Percentiles rank a stretch among this genome's conserved stretches.
Conservation (phyloP, 371 early-diverging fungal genomes). For the Conidiobolus incongruus region DNA sequence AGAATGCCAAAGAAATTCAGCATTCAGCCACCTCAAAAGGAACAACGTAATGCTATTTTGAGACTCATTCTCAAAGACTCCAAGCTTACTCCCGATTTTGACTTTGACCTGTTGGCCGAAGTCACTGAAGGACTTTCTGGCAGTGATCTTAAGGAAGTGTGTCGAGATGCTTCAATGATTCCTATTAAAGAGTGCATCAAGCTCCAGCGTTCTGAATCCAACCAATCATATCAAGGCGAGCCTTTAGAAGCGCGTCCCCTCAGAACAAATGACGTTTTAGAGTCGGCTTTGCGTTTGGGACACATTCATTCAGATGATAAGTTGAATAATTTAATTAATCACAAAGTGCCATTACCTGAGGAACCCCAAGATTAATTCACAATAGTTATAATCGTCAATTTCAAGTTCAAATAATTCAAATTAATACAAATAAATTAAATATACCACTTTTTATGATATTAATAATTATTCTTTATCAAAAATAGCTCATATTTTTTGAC, state of each 20-base stretch:
- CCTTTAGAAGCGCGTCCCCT: background rate
- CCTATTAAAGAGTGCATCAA: conserved; percentile 77
- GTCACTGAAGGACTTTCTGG: conserved; percentile 77
- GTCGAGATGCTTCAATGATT: conserved; percentile 86
- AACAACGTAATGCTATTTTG: conserved; percentile 78
- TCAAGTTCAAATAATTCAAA: too few relatives aligned
- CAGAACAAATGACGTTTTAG: background rate
- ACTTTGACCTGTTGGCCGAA: conserved; percentile 43
- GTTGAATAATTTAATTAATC: too few relatives aligned
- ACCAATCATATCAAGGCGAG: background rate
- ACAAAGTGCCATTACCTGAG: too few relatives aligned
- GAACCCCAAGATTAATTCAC: too few relatives aligned
- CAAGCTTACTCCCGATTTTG: conserved; percentile 39
- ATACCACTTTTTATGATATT: too few relatives aligned
- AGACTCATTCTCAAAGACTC: conserved; percentile 35
- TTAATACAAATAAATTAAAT: too few relatives aligned
- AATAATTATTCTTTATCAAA: too few relatives aligned
- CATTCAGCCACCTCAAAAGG: conserved; percentile 67
- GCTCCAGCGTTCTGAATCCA: conserved; percentile 6
- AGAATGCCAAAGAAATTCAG: conserved; percentile 92
- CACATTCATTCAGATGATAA: background rate
- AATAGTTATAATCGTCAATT: too few relatives aligned
- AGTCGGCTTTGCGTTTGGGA: background rate
- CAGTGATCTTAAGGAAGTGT: conserved; percentile 89
- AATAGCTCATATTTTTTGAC: too few relatives aligned